Evolutionary conservation across 257 asterid species (phyloP).

Genomic region (Petunia secreta): DNA sequence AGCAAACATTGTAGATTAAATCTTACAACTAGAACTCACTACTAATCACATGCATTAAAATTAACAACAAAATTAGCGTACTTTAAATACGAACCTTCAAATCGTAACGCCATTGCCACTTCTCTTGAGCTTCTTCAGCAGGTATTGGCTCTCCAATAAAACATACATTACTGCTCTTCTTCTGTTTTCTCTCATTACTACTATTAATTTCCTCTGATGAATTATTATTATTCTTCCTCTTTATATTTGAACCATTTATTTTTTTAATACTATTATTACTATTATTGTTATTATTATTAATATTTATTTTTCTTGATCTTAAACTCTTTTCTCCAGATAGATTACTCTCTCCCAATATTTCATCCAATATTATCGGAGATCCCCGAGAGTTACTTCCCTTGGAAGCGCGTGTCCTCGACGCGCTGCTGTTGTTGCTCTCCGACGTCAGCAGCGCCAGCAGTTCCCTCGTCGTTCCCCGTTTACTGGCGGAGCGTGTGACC

Average conservation of each 20-base stretch:
- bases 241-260: neutral
- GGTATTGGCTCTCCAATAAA: conserved; percentile 77
- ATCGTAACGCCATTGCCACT: conserved; percentile 93
- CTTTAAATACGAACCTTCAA: conserved; percentile 57
- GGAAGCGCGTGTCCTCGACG: neutral
- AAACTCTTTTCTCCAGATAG: conserved; percentile 43
- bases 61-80: too few relatives aligned
- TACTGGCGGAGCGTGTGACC: neutral
- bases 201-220: neutral
- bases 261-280: neutral
- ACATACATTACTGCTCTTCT: conserved; percentile 28
- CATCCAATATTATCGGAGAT: neutral
- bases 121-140: conserved; percentile 64
- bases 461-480: neutral
- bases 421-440: neutral
- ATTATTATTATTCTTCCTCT: conserved; percentile 6
- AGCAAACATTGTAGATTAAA: too few relatives aligned
- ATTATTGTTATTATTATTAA: conserved; percentile 21
- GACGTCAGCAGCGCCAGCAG: neutral
- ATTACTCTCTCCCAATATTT: neutral
- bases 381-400: conserved; percentile 14
- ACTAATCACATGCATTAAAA: too few relatives aligned
- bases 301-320: conserved; percentile 52
- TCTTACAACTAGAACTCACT: too few relatives aligned
- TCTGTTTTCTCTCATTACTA: conserved; percentile 26